Evolutionary conservation across 1,284 basidiomycete species (phyloP).

Genomic region (Cryptococcus sp.): DNA sequence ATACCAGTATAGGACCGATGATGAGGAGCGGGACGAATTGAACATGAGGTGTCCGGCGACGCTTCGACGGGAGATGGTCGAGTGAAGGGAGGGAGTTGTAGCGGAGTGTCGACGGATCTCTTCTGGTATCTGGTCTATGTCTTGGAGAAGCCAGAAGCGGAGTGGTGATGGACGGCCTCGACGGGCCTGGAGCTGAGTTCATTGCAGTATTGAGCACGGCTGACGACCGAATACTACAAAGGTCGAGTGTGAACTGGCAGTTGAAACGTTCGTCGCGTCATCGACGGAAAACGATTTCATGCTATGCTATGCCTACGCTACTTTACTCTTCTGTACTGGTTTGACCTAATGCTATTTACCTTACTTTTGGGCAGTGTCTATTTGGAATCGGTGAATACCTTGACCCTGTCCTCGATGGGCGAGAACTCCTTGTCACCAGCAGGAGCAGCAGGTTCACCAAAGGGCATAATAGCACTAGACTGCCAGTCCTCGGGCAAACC

Average conservation of each 20-base stretch:
- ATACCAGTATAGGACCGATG: constrained; percentile 73
- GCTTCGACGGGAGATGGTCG: not conserved
- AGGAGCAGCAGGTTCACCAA: constrained; percentile 44
- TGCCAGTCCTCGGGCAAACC: constrained; percentile 46
- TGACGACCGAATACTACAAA: too few species aligned
- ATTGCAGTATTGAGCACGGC: too few species aligned
- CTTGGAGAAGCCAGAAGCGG: not conserved
- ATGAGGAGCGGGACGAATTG: constrained; percentile 68
- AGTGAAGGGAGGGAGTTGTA: not conserved
- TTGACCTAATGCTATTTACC: too few species aligned
- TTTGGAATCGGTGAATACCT: constrained; percentile 27
- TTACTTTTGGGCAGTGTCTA: too few species aligned
- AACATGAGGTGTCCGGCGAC: constrained; percentile 58
- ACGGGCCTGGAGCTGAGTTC: not conserved
- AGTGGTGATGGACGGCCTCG: not conserved
- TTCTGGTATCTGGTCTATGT: not conserved
- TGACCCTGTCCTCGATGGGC: constrained; percentile 47
- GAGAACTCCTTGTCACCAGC: constrained; percentile 41
- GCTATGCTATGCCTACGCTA: too few species aligned
- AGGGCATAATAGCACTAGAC: constrained; percentile 49
- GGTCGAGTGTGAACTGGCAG: not conserved
- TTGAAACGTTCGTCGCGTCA: not conserved
- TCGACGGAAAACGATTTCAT: not conserved
- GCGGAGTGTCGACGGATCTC: not conserved
- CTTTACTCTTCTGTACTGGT: too few species aligned